phyloP scores from a whole-genome alignment of 176 grass and related monocot genomes.

The Oryza officinalis region DNA sequence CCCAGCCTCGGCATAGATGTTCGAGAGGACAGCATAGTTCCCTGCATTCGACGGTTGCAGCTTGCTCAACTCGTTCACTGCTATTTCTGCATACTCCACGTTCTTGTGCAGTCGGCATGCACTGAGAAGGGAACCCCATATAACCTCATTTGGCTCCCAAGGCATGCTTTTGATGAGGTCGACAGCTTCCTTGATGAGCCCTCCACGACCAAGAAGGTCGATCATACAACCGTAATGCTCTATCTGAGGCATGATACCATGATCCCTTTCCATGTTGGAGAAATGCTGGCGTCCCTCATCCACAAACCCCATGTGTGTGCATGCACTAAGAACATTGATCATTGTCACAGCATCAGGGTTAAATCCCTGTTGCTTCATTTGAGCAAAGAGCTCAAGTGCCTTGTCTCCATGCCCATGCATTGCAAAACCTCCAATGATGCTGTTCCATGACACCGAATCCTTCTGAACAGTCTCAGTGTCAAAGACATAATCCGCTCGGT shows the following conservation, averaged over 20 bases:
- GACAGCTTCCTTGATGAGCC: slow-evolving; percentile 60
- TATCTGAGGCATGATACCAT: slow-evolving; percentile 58
- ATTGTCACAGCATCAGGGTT: slow-evolving; percentile 62
- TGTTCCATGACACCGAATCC: slow-evolving; percentile 80
- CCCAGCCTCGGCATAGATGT: slow-evolving; percentile 69
- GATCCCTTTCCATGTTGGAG: slow-evolving; percentile 57
- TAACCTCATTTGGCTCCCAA: slow-evolving; percentile 61
- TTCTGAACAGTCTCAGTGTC: slow-evolving; percentile 54
- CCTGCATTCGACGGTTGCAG: slow-evolving; percentile 61
- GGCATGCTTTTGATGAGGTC: slow-evolving; percentile 62
- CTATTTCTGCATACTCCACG: slow-evolving; percentile 57
- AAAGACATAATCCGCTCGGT: slow-evolving; percentile 60
- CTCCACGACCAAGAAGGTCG: slow-evolving; percentile 71
- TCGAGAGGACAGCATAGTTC: slow-evolving; percentile 71
- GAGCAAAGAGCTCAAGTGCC: slow-evolving; percentile 56
- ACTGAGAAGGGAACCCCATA: slow-evolving; percentile 75
- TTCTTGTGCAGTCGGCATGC: slow-evolving; percentile 80
- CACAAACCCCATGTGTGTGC: slow-evolving; percentile 65
- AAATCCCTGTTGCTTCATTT: slow-evolving; percentile 67
- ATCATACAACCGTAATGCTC: slow-evolving; percentile 84
- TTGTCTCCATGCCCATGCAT: slow-evolving; percentile 71
- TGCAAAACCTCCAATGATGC: slow-evolving; percentile 73
- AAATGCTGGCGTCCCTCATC: slow-evolving; percentile 54
- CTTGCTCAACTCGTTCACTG: slow-evolving; percentile 57
- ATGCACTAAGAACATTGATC: slow-evolving; percentile 66